These are phyloP conservation scores for Mallotus japonicus DNA, from an alignment of 441 rosid genomes.

Conservation along the genomic window DNA sequence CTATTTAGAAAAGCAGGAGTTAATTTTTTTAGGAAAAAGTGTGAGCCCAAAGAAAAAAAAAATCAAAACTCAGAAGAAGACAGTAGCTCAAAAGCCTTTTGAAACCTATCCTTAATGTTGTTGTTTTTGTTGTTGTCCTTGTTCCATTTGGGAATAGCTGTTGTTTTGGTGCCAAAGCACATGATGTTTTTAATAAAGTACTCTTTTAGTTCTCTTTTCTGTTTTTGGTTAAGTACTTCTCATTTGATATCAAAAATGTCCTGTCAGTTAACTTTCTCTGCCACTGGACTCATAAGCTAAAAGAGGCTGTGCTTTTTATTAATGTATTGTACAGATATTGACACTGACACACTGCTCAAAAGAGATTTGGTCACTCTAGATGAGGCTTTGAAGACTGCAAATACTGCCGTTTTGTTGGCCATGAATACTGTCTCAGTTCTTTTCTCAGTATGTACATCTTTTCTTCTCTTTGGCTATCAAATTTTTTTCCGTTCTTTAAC, in stretches of 20 bases:
- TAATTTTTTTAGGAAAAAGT: not conserved
- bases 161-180: not conserved
- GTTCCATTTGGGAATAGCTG: not conserved
- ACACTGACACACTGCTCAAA: constrained; percentile 71
- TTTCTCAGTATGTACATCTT: constrained; percentile 52
- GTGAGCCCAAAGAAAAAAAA: not conserved
- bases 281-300: constrained; percentile 23
- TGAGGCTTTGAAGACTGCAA: constrained; percentile 82
- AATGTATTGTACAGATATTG: constrained; percentile 59
- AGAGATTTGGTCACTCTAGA: constrained; percentile 85
- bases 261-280: not conserved
- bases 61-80: not conserved
- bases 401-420: constrained; percentile 77
- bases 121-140: too few species aligned
- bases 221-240: not conserved
- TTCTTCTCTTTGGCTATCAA: constrained; percentile 24
- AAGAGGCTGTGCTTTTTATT: constrained; percentile 15
- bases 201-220: not conserved
- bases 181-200: not conserved
- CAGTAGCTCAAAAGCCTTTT: not conserved
- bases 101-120: not conserved
- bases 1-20: not conserved
- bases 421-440: constrained; percentile 59
- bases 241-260: not conserved
- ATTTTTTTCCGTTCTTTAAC: constrained; percentile 4